phyloP scores from a whole-genome alignment of 2,329 filamentous ascomycete genomes.

The Tothia fuscella region DNA sequence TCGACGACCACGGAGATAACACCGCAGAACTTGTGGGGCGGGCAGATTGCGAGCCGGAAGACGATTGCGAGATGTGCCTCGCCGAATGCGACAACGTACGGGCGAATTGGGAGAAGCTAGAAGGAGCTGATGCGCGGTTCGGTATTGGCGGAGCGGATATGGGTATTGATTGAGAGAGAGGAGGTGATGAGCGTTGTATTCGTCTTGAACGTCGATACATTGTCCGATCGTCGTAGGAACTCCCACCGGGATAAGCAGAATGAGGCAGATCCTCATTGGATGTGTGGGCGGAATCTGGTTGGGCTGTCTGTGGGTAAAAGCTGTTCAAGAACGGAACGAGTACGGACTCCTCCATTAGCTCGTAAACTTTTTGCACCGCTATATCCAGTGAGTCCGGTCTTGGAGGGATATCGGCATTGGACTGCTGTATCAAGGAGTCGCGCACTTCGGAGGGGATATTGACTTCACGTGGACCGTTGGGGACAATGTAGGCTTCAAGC shows the following conservation, averaged over 20 bases:
- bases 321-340: slow-evolving; percentile 82
- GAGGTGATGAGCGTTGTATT: slow-evolving; percentile 9
- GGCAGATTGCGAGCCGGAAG: slow-evolving; percentile 16
- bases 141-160: slow-evolving; percentile 16
- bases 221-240: slow-evolving; percentile 29
- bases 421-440: slow-evolving; percentile 60
- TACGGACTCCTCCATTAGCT: slow-evolving; percentile 95
- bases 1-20: slow-evolving; percentile 15
- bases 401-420: slow-evolving; percentile 48
- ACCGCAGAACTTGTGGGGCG: slow-evolving; percentile 1
- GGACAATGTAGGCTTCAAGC: slow-evolving; percentile 79
- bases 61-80: slow-evolving; percentile 3
- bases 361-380: slow-evolving; percentile 79
- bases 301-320: slow-evolving; percentile 38
- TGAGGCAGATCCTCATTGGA: slow-evolving; percentile 24
- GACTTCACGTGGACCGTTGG: slow-evolving; percentile 74
- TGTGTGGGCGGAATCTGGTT: slow-evolving; percentile 29
- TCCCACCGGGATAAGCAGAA: slow-evolving; percentile 18
- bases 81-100: slow-evolving; percentile 9
- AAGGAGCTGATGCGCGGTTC: slow-evolving; percentile 28
- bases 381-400: slow-evolving; percentile 65
- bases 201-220: slow-evolving; percentile 13
- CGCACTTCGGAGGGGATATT: slow-evolving; percentile 81
- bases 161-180: slow-evolving; percentile 15
- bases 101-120: slow-evolving; percentile 23